Conservation (phyloP, 768 basidiomycete species). For the Cubamyces sp. region DNA sequence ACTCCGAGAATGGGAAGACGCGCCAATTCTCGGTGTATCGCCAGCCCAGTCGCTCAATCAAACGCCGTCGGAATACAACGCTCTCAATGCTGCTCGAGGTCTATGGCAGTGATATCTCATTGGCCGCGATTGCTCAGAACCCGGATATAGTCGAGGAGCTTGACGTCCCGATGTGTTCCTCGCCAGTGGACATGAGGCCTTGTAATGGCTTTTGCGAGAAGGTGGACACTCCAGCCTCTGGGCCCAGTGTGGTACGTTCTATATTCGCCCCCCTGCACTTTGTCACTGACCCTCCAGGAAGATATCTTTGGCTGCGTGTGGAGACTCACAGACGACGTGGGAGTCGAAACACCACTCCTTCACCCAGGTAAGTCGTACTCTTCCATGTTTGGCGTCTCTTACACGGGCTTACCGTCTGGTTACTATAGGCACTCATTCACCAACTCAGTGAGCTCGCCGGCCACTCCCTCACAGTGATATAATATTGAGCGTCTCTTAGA, state of each 20-base stretch:
- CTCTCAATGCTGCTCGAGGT: constrained; percentile 13
- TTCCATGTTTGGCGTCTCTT: background rate
- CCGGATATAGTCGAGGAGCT: background rate
- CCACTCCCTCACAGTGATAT: background rate
- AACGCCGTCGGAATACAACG: constrained; percentile 5
- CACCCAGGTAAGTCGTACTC: constrained; percentile 14
- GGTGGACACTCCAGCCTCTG: background rate
- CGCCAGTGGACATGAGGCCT: constrained; percentile 19
- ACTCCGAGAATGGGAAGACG: constrained; percentile 7
- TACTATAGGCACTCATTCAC: constrained; percentile 1
- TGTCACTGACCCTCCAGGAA: background rate
- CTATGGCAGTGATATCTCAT: constrained; percentile 1
- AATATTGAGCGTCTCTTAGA: background rate
- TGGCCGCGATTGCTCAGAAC: background rate
- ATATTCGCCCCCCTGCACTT: background rate
- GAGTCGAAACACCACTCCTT: constrained; percentile 28
- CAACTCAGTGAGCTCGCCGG: constrained; percentile 8
- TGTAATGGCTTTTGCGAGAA: constrained; percentile 29
- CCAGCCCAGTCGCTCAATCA: constrained; percentile 7
- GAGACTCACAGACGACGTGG: constrained; percentile 30
- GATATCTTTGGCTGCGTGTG: constrained; percentile 28
- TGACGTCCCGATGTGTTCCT: constrained; percentile 19
- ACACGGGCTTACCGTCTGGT: background rate
- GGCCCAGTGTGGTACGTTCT: constrained; percentile 14
- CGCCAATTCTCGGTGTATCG: constrained; percentile 13